Evolutionary conservation across 129 eudicot species (phyloP).

Genomic region (Apium graveolens): DNA sequence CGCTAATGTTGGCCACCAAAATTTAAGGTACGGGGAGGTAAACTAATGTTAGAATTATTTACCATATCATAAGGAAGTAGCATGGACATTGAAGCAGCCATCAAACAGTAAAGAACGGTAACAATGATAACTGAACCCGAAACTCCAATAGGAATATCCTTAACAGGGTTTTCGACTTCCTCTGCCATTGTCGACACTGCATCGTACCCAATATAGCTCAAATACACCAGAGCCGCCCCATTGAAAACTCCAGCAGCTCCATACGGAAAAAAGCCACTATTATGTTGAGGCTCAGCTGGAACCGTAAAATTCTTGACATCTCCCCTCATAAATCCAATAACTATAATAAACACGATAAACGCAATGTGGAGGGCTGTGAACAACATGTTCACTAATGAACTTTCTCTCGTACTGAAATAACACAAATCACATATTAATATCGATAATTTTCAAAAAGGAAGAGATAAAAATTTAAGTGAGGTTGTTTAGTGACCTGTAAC

Average conservation of each 20-base stretch:
- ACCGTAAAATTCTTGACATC: slow-evolving; percentile 61
- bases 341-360: slow-evolving; percentile 68
- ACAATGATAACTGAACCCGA: slow-evolving; percentile 83
- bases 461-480: neutral
- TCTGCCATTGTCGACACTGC: slow-evolving; percentile 98
- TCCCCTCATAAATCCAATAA: slow-evolving; percentile 77
- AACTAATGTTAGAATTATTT: neutral
- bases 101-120: slow-evolving; percentile 78
- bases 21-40: neutral
- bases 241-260: slow-evolving; percentile 85
- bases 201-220: slow-evolving; percentile 92
- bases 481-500: slow-evolving; percentile 58
- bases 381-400: slow-evolving; percentile 73
- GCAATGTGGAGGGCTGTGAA: slow-evolving; percentile 60
- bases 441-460: neutral
- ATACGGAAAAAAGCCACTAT: slow-evolving; percentile 76
- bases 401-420: slow-evolving; percentile 68
- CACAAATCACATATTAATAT: neutral
- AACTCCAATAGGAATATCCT: slow-evolving; percentile 80
- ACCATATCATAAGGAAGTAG: slow-evolving; percentile 90
- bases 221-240: slow-evolving; percentile 84
- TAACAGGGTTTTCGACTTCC: slow-evolving; percentile 81
- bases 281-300: slow-evolving; percentile 46
- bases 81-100: slow-evolving; percentile 97
- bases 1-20: neutral